phyloP scores from a whole-genome alignment of 768 basidiomycete species.

The Rhizopogon roseolus region DNA sequence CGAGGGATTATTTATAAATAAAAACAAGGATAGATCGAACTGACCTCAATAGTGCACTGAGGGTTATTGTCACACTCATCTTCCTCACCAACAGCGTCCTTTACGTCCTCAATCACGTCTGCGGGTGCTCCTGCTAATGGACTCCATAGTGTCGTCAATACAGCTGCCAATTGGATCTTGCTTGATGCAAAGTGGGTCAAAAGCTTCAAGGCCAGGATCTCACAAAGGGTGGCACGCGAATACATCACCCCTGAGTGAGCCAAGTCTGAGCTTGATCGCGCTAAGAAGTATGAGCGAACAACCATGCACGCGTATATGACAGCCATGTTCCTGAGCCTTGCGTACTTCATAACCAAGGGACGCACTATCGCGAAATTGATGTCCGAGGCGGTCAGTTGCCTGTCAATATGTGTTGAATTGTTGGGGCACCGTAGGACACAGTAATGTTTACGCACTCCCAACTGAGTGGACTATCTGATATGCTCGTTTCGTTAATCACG shows the following conservation, averaged over 20 bases:
- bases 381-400: conserved; percentile 80
- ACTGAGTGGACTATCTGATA: conserved; percentile 61
- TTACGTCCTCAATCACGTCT: conserved; percentile 66
- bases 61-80: conserved; percentile 57
- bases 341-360: conserved; percentile 76
- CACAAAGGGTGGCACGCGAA: conserved; percentile 74
- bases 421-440: neutral
- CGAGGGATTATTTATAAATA: neutral
- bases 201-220: conserved; percentile 86
- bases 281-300: conserved; percentile 73
- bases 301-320: conserved; percentile 75
- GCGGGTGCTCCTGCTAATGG: conserved; percentile 73
- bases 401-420: conserved; percentile 20
- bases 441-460: conserved; percentile 62
- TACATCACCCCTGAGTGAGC: conserved; percentile 73
- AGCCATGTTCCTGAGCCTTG: conserved; percentile 69
- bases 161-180: conserved; percentile 70
- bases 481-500: conserved; percentile 2
- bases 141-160: conserved; percentile 80
- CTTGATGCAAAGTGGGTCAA: conserved; percentile 68
- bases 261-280: conserved; percentile 62
- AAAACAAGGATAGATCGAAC: conserved; percentile 18
- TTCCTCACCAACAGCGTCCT: conserved; percentile 48
- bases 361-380: conserved; percentile 78
- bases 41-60: conserved; percentile 83